Evolutionary conservation across 1,284 basidiomycete species (phyloP).

Genomic region (Termitomyces sp.): DNA sequence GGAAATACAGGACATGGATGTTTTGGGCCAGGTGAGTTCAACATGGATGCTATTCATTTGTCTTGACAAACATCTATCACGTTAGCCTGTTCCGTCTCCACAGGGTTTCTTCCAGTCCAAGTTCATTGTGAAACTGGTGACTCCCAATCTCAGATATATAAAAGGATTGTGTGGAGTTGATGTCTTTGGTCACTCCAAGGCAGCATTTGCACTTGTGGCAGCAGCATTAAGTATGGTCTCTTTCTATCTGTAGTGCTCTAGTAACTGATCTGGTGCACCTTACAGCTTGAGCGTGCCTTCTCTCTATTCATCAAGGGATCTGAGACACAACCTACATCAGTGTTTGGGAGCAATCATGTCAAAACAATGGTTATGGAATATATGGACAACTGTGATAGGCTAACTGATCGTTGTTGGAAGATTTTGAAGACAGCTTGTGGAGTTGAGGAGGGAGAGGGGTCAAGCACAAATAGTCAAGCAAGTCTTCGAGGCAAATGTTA

Average conservation of each 20-base stretch:
- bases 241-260: no score
- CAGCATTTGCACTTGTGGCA: slow-evolving; percentile 1
- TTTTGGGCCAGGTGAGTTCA: not conserved
- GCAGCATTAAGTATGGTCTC: not conserved
- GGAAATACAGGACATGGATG: not conserved
- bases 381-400: not conserved
- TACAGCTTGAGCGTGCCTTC: slow-evolving; percentile 3
- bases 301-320: not conserved
- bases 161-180: not conserved
- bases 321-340: not conserved
- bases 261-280: not conserved
- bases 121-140: slow-evolving; percentile 1
- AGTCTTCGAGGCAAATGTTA: not conserved
- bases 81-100: not conserved
- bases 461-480: not conserved
- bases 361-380: not conserved
- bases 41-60: no score
- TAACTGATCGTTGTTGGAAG: not conserved
- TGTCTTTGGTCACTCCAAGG: not conserved
- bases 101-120: not conserved
- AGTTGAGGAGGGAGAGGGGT: not conserved
- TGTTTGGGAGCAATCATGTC: not conserved
- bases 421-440: not conserved
- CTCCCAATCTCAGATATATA: not conserved
- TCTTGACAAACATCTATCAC: no score